Evolutionary conservation across 306 rosid genomes (phyloP), one percentile per base, ranked within the genome.

Genomic region (Canavalia ensiformis): DNA sequence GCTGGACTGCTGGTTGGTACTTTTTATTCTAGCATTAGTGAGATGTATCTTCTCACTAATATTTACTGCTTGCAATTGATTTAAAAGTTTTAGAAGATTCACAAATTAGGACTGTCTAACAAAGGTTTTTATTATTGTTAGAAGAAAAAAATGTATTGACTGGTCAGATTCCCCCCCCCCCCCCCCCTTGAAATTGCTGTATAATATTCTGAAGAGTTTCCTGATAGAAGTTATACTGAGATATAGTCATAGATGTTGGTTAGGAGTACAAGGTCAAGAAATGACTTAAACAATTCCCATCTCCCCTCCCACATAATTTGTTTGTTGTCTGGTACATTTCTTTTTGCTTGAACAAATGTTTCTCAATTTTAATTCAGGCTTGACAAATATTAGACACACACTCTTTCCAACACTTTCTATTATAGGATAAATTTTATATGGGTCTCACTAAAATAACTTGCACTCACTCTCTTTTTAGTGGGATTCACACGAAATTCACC

Each of bases 51-150:
- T 51, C 5, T 69, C 7, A 60, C 58, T 69, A 47, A 78, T 30
- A 30, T 49, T 45, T 49, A 49, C 33, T 59, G 41, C 60, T 69
- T 33, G 59, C 67, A 58, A 47, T 58, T 82, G 58, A 41, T 77
- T 58, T 4, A 39, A 46, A 47, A 42, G 33, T 58, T n/a, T 62
- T 29, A 44, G 64, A 58, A 58, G 77, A 69, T 39, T 58, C 68
- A 34, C 60, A 80, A 11, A 67, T 45, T 33, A 55, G 63, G 63
- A 2, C 44, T 74, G 8, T 55, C 62, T 46, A 41, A 41, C 72
- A 0, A 49, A 30, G 8, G 28, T 12, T 39, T 54, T 42, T 75
- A 29, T 74, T 44, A 56, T 29, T 28, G 30, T 57, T 42, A 56
- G 42, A 74, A 56, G 50, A 57, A 41, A 73, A 73, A 56, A 5